Evolutionary conservation across 179 eudicot species (phyloP), one percentile per base, ranked within the genome.

Genomic region (Corrigiola litoralis): DNA sequence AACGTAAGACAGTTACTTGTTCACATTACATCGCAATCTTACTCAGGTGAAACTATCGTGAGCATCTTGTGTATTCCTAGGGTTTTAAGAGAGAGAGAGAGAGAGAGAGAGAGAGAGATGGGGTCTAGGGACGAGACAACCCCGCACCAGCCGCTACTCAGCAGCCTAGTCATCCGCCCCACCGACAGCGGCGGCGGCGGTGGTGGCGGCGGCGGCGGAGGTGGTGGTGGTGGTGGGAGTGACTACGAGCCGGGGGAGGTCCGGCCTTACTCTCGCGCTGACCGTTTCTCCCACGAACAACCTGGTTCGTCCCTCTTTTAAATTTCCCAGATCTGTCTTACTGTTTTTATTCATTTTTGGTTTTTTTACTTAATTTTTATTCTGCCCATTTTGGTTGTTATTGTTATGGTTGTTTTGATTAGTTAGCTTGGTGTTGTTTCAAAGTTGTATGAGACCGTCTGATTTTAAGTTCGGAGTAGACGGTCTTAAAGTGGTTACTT

Each of bases 191-290:
- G 72, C 44, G 85, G 85, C 10, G 75, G 67, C 33, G 84, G 81
- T 3, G 83, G 83, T 16, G 73, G 45, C 6, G 88, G 88, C 0
- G 79, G 85, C 75, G 38, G 62, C 18, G 85, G 85, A 7, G 75
- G 67, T 29, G 84, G 81, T 3, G 83, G 83, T 16, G 73, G 45
- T 4, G 88, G 88, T 0, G 79, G 85, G 73, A 58, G 62, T 11
- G 97, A 89, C 56, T 92, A 87, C 76, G 98, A 92, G 51, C 90
- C 98, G 33, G 95, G 98, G 54, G 98, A 92, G 76, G 88, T 92
- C 29, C 95, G 98, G 33, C 92, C 71, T 6, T 87, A 79, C 34
- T 75, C 85, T 47, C 96, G 96, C 55, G 64, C 92, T 40, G 85
- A 76, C 29, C 83, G 89, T 31, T 82, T 57, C 63, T 52, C 81